Evolutionary conservation across 208 protist genomes (phyloP).

Genomic region (Phytomonas francai): DNA sequence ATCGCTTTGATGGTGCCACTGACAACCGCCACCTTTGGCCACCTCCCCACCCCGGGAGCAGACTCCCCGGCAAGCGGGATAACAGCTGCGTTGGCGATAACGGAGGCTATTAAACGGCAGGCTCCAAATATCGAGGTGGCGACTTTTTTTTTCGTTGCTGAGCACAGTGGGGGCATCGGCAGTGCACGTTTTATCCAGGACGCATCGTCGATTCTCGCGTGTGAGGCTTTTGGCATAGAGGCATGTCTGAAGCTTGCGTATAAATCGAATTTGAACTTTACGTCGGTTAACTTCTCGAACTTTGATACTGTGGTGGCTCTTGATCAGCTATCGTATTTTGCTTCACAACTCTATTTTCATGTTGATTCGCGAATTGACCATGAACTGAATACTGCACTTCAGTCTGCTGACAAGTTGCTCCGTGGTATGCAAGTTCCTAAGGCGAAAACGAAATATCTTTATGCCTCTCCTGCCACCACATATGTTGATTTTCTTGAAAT

Average conservation of each 20-base stretch:
- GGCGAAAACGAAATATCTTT: not conserved
- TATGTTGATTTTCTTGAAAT: slow-evolving; percentile 7
- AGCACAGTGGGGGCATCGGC: not conserved
- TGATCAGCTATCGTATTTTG: slow-evolving; percentile 22
- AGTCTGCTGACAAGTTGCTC: not conserved
- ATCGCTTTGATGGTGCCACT: not conserved
- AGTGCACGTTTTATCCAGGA: slow-evolving; percentile 6
- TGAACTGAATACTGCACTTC: not conserved
- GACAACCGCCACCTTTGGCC: not conserved
- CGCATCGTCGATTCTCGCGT: not conserved
- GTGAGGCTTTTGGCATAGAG: not conserved
- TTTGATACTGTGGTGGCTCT: slow-evolving; percentile 24
- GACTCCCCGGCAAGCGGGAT: not conserved
- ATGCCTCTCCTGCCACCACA: not conserved
- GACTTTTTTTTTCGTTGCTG: slow-evolving; percentile 1
- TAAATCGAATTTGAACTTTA: slow-evolving; percentile 27
- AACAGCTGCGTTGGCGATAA: not conserved
- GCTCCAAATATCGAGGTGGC: not conserved
- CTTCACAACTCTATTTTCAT: slow-evolving; percentile 24
- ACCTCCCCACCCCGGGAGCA: not conserved
- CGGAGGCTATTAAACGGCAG: not conserved
- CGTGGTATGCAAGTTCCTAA: not conserved
- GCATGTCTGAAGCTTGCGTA: slow-evolving; percentile 13
- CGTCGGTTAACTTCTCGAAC: slow-evolving; percentile 20
- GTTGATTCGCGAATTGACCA: slow-evolving; percentile 21